These are phyloP conservation scores for Nicotiana tabacum DNA, from an alignment of 257 asterid genomes.

Conservation along the genomic window DNA sequence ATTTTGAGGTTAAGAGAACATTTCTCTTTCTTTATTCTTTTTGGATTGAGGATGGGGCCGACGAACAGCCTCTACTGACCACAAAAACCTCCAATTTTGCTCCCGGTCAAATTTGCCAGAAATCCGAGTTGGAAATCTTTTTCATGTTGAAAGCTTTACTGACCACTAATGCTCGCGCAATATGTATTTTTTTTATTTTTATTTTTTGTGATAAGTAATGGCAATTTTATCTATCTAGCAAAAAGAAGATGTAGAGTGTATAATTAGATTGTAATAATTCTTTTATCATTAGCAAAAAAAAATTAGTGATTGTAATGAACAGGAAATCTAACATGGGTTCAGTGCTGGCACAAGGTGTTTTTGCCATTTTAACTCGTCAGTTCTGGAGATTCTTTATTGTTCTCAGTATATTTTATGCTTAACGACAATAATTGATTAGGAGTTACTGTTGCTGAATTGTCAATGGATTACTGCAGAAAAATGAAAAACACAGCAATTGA, in stretches of 20 bases:
- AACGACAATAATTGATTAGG: neutral
- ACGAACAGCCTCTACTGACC: neutral
- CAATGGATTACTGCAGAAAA: neutral
- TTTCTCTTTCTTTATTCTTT: neutral
- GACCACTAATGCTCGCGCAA: neutral
- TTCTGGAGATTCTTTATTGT: constrained; percentile 3
- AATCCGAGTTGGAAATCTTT: neutral
- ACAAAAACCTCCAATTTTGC: neutral
- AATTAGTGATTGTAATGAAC: neutral
- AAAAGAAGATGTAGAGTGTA: neutral
- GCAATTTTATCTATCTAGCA: neutral
- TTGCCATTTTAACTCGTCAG: neutral
- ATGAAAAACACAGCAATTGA: neutral
- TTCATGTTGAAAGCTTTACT: neutral
- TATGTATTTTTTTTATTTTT: neutral
- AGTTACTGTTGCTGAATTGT: neutral
- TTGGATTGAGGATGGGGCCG: neutral
- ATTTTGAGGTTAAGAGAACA: neutral
- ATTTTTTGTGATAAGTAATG: neutral
- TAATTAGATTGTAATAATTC: neutral
- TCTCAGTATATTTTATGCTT: neutral
- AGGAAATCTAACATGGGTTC: neutral
- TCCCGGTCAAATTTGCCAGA: neutral
- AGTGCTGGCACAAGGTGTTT: neutral
- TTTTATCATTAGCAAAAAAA: neutral